Base-by-base conservation (phyloP, 768 basidiomycete genomes). In the Termitomyces sp. region DNA sequence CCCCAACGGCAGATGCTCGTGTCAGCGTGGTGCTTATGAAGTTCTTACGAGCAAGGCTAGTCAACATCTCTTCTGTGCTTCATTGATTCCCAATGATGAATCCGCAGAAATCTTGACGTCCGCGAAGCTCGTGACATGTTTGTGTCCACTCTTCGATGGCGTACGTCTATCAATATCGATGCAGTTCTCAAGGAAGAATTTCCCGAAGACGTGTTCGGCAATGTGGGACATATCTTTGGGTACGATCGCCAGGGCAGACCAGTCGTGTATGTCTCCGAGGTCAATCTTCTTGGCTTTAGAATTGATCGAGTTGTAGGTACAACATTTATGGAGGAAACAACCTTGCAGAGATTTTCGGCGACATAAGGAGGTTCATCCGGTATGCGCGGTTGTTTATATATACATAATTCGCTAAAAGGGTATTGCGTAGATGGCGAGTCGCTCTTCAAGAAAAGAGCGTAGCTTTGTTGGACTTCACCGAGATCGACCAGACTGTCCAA, bases 21-120 rank as follows among this genome's bases (percentile, higher is more conserved):
- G 80, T 82, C 56, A 90, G 87, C 62, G 88, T 92, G 32, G 64
- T 92, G 9, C 74, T 93, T 37, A 82, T 91, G 80, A 91, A 92
- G 65, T 93, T 92, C 73, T 71, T 90, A 30, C 78, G 87, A 54
- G 90, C 90, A 5, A 80, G 87, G 87, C 84, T 61, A 35, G 68
- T 44, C n/a, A 32, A 24, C 11, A 14, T 28, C 22, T 28, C 28
- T 22, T 15, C 45, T 34, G 41, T 34, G 9, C n/a, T 22, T 34
- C 10, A 7, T 28, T n/a, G 41, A 28, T 32, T 26, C 41, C 1
- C 26, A 10, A 24, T 45, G 17, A 52, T 47, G 35, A 9, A 11
- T 17, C 17, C 15, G 17, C 42, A 84, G 86, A 61, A 75, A 83
- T 51, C 69, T 87, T 60, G 77, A 75, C 60, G 65, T 78, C 22